Evolutionary conservation across 2,329 filamentous ascomycete species (phyloP), one percentile per base, ranked within the genome.

Genomic region (Trichoderma sp.): DNA sequence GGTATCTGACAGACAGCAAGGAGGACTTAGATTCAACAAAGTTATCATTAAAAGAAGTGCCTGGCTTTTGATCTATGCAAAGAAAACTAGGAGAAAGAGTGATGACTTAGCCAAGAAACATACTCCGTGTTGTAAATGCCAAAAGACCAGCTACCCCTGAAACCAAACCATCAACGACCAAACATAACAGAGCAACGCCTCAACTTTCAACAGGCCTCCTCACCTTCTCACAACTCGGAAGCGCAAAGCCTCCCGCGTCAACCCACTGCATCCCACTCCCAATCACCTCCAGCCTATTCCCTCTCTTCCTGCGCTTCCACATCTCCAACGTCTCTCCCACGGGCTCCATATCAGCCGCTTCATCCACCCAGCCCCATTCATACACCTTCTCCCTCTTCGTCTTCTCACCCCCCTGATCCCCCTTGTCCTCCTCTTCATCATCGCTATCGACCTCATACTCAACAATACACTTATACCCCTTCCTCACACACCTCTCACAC

Each of bases 381-480:
- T 29, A 35, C 19, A 5, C 5, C n/a, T 49, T 33, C 21, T 58
- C 14, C 62, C 29, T 21, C 58, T 57, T 56, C 57, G 2, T 8
- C 10, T 40, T 21, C 1, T 24, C 13, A 7, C 16, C 29, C n/a
- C n/a, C n/a, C n/a, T n/a, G n/a, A 8, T 10, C 52, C 29, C 19
- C 10, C 8, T 58, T 6, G 4, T 16, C 13, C 19, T 43, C 63
- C 13, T 29, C 33, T 24, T 64, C 49, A 21, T 55, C 49, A 60
- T 14, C 8, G 2, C n/a, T 8, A 10, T 43, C 27, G 5, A 31
- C 14, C 29, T 31, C 49, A 31, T 31, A 47, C 5, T 65, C 43
- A 14, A 68, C 73, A 33, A 72, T 72, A 71, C 72, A 80, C 68
- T 24, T 72, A 59, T 72, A 71, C 11, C 73, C 76, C 60, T 75